Evolutionary conservation across 768 basidiomycete genomes (phyloP).

Genomic region (Suillus subluteus): DNA sequence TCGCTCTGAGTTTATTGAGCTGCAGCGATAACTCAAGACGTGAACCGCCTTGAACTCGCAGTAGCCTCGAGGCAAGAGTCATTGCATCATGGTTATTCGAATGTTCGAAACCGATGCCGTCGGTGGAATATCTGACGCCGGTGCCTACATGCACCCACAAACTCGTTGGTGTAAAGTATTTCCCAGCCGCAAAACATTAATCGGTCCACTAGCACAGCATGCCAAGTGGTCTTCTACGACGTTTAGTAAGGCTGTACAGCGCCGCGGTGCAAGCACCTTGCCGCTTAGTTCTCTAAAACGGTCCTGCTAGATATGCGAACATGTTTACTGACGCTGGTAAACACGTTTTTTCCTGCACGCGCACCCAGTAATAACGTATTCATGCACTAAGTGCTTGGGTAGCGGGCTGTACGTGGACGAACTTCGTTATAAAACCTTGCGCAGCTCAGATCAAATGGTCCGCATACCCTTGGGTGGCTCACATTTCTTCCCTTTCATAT

Average conservation of each 20-base stretch:
- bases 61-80: slow-evolving; percentile 30
- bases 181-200: background rate
- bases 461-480: slow-evolving; percentile 18
- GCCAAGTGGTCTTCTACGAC: background rate
- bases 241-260: slow-evolving; percentile 23
- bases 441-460: slow-evolving; percentile 15
- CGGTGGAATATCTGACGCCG: background rate
- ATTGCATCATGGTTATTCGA: background rate
- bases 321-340: slow-evolving; percentile 14
- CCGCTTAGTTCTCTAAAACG: slow-evolving; percentile 13
- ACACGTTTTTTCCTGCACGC: slow-evolving; percentile 32
- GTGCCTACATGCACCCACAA: slow-evolving; percentile 12
- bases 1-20: background rate
- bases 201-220: slow-evolving; percentile 11
- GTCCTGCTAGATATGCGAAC: slow-evolving; percentile 15
- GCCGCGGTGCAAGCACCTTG: slow-evolving; percentile 15
- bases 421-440: slow-evolving; percentile 30
- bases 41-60: slow-evolving; percentile 26
- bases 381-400: slow-evolving; percentile 9
- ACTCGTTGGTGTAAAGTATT: slow-evolving; percentile 2
- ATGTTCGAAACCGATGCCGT: background rate
- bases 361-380: slow-evolving; percentile 24
- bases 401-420: slow-evolving; percentile 30
- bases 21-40: slow-evolving; percentile 5
- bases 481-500: slow-evolving; percentile 16